Conservation (phyloP, 2,329 filamentous ascomycete genomes). For the Aureobasidium namibiae region DNA sequence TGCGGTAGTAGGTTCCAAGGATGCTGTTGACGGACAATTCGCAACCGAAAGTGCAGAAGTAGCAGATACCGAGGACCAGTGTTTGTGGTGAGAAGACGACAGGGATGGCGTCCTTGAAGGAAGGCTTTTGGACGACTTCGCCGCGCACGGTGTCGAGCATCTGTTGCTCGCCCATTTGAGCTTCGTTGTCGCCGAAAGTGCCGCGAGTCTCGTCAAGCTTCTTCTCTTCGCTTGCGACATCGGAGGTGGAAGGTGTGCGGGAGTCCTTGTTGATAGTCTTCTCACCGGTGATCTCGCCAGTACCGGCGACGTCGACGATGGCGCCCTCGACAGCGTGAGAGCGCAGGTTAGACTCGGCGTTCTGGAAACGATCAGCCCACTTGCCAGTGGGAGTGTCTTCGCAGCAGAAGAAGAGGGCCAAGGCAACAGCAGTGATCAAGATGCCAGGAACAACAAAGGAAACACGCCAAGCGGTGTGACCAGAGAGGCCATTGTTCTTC, state of each 20-base stretch:
- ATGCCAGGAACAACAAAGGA: conserved; percentile 78
- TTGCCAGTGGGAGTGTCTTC: conserved; percentile 75
- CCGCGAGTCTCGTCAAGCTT: conserved; percentile 30
- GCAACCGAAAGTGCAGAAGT: conserved; percentile 54
- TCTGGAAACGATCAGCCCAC: conserved; percentile 65
- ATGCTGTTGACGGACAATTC: conserved; percentile 55
- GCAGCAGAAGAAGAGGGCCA: conserved; percentile 64
- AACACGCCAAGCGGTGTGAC: conserved; percentile 72
- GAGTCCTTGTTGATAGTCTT: conserved; percentile 17
- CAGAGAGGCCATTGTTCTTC: conserved; percentile 46
- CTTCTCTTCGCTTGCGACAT: conserved; percentile 31
- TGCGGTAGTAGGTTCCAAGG: conserved; percentile 50
- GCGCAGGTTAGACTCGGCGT: conserved; percentile 46
- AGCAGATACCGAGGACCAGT: conserved; percentile 43
- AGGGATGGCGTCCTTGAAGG: conserved; percentile 49
- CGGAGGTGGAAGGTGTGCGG: conserved; percentile 23
- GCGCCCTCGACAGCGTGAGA: conserved; percentile 34
- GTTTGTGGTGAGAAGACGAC: conserved; percentile 56
- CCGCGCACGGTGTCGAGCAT: conserved; percentile 48
- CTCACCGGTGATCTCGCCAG: conserved; percentile 43
- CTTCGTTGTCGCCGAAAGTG: conserved; percentile 30
- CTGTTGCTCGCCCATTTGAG: conserved; percentile 41
- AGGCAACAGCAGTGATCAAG: conserved; percentile 57
- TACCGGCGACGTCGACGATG: conserved; percentile 45
- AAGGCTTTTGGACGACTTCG: conserved; percentile 57